These are phyloP conservation scores for Solanum chiquidenum DNA, from an alignment of 257 asterid genomes.

Conservation along the genomic window DNA sequence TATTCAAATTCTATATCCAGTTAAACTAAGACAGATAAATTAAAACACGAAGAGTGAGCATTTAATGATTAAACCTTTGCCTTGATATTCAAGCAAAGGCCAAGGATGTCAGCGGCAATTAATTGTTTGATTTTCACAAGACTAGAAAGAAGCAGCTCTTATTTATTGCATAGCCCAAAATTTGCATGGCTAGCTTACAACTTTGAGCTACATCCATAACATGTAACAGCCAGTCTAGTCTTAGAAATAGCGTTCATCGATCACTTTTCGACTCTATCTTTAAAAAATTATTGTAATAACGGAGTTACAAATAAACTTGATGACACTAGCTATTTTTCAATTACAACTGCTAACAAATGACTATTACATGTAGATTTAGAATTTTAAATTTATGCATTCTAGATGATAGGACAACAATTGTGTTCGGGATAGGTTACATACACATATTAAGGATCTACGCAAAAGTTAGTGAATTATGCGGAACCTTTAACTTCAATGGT, in stretches of 20 bases:
- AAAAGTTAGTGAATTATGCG: background rate
- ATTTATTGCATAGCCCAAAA: background rate
- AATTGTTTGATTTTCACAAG: background rate
- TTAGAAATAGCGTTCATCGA: background rate
- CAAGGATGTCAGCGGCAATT: background rate
- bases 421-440: background rate
- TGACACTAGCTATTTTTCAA: background rate
- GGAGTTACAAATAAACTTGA: background rate
- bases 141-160: background rate
- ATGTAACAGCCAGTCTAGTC: background rate
- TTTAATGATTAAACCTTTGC: background rate
- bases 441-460: background rate
- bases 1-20: rapidly evolving
- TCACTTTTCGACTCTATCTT: background rate
- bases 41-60: background rate
- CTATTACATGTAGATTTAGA: background rate
- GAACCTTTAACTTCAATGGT: background rate
- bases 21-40: background rate
- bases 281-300: no score
- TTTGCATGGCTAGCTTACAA: background rate
- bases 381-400: background rate
- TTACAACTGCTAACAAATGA: background rate
- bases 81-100: background rate
- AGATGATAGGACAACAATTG: background rate
- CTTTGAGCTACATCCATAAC: background rate